A percentile compares a stretch with the other conserved stretches of the same genome.
These are phyloP conservation scores for Phytophthora uliginosa DNA, from an alignment of 352 stramenopile species.

Conservation along the genomic window DNA sequence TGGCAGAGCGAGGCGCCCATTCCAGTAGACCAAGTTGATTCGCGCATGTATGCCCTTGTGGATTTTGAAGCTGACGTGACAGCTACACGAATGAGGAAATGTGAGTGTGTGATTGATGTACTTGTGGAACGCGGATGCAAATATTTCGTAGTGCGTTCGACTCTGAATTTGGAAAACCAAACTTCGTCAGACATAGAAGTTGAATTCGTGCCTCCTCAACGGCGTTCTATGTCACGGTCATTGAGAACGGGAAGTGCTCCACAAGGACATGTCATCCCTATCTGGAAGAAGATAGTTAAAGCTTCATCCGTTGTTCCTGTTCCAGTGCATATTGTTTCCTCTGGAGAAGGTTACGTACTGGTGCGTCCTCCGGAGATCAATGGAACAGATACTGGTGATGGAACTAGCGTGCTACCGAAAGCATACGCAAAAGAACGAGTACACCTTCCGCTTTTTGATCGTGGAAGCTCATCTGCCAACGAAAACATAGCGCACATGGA, in stretches of 20 bases:
- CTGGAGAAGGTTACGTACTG: slow-evolving; percentile 78
- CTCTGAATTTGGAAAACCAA: slow-evolving; percentile 85
- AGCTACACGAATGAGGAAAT: slow-evolving; percentile 67
- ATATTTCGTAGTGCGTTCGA: slow-evolving; percentile 88
- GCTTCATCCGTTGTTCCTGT: slow-evolving; percentile 72
- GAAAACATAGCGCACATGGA: slow-evolving; percentile 37
- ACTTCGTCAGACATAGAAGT: slow-evolving; percentile 86
- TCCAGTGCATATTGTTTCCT: slow-evolving; percentile 78
- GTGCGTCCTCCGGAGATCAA: slow-evolving; percentile 77
- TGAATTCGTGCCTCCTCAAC: slow-evolving; percentile 79
- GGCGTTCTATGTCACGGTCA: slow-evolving; percentile 46
- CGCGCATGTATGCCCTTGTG: slow-evolving; percentile 83
- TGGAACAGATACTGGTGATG: slow-evolving; percentile 25
- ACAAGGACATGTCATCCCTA: slow-evolving; percentile 55
- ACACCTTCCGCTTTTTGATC: slow-evolving; percentile 76
- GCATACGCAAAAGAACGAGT: slow-evolving; percentile 84
- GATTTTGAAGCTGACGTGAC: slow-evolving; percentile 65
- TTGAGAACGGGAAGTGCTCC: slow-evolving; percentile 38
- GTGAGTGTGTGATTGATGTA: slow-evolving; percentile 90
- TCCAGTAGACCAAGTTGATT: slow-evolving; percentile 87
- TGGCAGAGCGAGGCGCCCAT: slow-evolving; percentile 86
- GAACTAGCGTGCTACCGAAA: slow-evolving; percentile 46
- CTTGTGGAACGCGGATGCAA: slow-evolving; percentile 89
- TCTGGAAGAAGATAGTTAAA: slow-evolving; percentile 77
- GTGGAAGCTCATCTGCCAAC: slow-evolving; percentile 39